Base-by-base conservation (phyloP, 768 basidiomycete genomes). In the Serendipita sp. region DNA sequence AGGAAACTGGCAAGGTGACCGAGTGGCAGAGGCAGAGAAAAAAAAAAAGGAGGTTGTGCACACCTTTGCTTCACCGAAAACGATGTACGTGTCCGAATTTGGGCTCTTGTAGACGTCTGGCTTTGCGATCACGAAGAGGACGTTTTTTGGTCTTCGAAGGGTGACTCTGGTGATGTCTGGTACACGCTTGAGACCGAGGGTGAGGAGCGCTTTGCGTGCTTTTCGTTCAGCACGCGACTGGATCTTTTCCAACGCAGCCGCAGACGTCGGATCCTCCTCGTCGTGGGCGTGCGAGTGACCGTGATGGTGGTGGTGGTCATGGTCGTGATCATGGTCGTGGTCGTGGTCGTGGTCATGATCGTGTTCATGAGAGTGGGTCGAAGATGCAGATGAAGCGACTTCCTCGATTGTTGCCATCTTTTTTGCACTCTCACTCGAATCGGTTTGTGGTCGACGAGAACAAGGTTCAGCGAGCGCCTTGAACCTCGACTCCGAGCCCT, bases 21-120 rank as follows among this genome's bases (percentile, higher is more conserved):
- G 53, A 65, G 48, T 11, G 16, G 45, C 45, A 50, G 5, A 17
- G 11, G 5, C 20, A 62, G 44, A 22, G 41, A 1, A 14, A 48
- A 60, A 30, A 28, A 45, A 33, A 38, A 26, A 20, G 11, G 20
- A 9, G 11, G 38, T 61, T 33, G 16, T 65, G 64, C 69, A 65
- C 51, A 86, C 86, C 83, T 92, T 92, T 62, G 90, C 94, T 79
- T 98, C 96, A 66, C 96, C 96, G 69, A 98, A 99, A 66, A 99
- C 93, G 72, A 99, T 91, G 80, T 99, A 97, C 75, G 88, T 91
- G 76, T 99, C 96, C 71, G 90, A 92, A 76, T 91, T 93, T 44
- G 88, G 85, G 58, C 90, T 92, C 80, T 97, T 97, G 85, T 89
- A 99, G 61, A 99, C 96, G 67, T 99, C 96, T 41, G 96, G 96